phyloP scores from a whole-genome alignment of 495 filamentous ascomycete genomes.

The Pseudotulostoma volvatum region DNA sequence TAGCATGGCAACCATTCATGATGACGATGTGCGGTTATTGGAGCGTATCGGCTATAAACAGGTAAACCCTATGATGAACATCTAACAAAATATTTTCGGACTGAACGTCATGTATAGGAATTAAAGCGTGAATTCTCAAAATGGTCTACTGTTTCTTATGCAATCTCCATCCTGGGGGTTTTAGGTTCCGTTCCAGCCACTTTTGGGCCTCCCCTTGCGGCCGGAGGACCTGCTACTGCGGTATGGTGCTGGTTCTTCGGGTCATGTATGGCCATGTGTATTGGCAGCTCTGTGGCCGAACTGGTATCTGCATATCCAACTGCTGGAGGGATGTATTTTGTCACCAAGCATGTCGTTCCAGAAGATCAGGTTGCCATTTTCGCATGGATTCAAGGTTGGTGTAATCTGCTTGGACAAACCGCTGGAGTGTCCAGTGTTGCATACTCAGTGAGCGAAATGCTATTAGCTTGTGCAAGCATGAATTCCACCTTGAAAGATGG shows the following conservation, averaged over 20 bases:
- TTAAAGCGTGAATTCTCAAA: slow-evolving; percentile 50
- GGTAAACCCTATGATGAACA: slow-evolving; percentile 18
- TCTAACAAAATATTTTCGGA: neutral
- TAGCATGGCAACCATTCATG: slow-evolving; percentile 34
- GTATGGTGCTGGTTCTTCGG: slow-evolving; percentile 61
- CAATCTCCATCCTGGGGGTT: slow-evolving; percentile 55
- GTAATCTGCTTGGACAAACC: slow-evolving; percentile 44
- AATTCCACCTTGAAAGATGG: slow-evolving; percentile 33
- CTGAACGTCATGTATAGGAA: slow-evolving; percentile 25
- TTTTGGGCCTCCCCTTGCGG: slow-evolving; percentile 42
- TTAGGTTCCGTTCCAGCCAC: slow-evolving; percentile 56
- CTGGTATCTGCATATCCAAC: slow-evolving; percentile 48
- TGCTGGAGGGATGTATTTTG: slow-evolving; percentile 49
- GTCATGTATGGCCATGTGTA: slow-evolving; percentile 50
- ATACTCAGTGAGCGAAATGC: slow-evolving; percentile 42
- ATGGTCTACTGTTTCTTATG: slow-evolving; percentile 62
- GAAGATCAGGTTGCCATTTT: slow-evolving; percentile 39
- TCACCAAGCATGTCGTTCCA: slow-evolving; percentile 44
- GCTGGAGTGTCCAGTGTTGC: slow-evolving; percentile 41
- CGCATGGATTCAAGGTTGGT: slow-evolving; percentile 47
- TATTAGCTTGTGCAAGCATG: slow-evolving; percentile 40
- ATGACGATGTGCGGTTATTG: slow-evolving; percentile 49
- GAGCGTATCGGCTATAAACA: slow-evolving; percentile 55
- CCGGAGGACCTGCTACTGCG: slow-evolving; percentile 53
- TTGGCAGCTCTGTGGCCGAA: slow-evolving; percentile 48